Evolutionary conservation across 441 rosid species (phyloP).

Genomic region (Adansonia grandidieri): DNA sequence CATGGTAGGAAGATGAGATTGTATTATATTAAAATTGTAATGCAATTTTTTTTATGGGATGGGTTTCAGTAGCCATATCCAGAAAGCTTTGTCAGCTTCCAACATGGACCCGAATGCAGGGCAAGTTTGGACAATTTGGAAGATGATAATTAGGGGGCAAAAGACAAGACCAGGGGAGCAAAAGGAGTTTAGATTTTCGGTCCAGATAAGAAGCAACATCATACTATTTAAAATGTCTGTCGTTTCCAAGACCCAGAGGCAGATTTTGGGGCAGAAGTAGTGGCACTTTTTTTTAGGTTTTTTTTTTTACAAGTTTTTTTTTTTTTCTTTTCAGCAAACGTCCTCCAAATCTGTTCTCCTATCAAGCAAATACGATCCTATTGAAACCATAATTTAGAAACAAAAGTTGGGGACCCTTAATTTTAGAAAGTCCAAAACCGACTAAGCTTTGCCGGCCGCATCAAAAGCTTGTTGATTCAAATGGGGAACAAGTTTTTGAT

Average conservation of each 20-base stretch:
- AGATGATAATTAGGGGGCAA: background rate
- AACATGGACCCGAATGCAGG: constrained; percentile 24
- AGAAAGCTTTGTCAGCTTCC: background rate
- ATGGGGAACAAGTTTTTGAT: background rate
- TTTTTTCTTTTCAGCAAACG: background rate
- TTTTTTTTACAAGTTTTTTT: no score
- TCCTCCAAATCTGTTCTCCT: background rate
- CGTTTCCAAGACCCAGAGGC: background rate
- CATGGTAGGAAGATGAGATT: background rate
- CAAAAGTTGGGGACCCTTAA: background rate
- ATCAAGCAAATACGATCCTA: background rate
- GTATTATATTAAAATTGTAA: background rate
- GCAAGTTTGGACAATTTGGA: background rate
- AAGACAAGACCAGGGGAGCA: background rate
- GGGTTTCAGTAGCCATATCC: constrained; percentile 19
- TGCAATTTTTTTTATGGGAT: background rate
- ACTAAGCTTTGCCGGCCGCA: background rate
- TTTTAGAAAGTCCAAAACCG: no score
- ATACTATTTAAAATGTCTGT: background rate
- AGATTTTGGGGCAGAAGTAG: background rate
- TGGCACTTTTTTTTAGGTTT: background rate
- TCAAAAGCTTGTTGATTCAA: background rate
- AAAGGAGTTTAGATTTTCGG: background rate
- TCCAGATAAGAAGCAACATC: constrained; percentile 20
- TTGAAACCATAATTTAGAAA: background rate